Percentiles rank a stretch among this genome's conserved stretches.
Evolutionary conservation across 306 rosid species (phyloP).

Genomic region (Prunus persica): DNA sequence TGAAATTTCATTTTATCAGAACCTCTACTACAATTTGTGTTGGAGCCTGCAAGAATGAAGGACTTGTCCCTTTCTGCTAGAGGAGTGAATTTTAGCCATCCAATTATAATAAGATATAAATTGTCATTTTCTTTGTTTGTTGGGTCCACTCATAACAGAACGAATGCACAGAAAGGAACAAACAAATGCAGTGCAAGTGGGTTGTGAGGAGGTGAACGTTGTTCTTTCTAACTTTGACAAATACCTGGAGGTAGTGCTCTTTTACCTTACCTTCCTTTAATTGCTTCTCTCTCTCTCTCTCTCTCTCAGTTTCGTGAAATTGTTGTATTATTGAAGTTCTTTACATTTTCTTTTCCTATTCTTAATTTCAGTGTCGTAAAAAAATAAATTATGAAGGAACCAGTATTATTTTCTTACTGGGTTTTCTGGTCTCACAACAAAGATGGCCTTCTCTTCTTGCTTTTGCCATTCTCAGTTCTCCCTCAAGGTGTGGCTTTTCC

Average conservation of each 20-base stretch:
- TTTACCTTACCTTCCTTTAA: background rate
- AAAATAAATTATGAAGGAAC: conserved; percentile 35
- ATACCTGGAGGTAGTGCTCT: background rate
- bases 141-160: background rate
- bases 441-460: conserved; percentile 57
- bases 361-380: background rate
- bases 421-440: conserved; percentile 27
- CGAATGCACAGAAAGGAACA: background rate
- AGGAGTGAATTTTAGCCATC: background rate
- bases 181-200: background rate
- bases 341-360: background rate
- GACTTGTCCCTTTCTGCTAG: background rate
- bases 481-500: conserved; percentile 47
- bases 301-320: conserved; percentile 5
- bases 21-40: background rate
- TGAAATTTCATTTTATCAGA: background rate
- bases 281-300: too few relatives aligned
- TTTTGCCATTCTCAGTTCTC: conserved; percentile 41
- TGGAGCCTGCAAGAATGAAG: background rate
- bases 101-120: background rate
- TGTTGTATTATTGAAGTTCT: background rate
- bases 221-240: too few relatives aligned
- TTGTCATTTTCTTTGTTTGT: background rate
- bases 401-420: conserved; percentile 30
- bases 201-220: background rate